Conservation (phyloP, 164 flowering plant genomes). For the Nymphaea colorata region DNA sequence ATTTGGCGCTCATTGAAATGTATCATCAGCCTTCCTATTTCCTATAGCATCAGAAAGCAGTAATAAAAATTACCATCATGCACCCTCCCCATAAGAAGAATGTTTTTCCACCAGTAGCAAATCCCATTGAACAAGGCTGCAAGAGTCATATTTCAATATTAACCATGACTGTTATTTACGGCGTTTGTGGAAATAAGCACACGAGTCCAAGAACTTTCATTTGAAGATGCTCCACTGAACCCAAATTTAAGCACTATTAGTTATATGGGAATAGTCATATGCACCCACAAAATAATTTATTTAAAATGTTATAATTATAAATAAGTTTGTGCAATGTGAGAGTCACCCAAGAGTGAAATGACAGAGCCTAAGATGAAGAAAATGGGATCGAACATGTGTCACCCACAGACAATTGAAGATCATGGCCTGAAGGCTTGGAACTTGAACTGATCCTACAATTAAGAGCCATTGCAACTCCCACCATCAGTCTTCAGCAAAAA, state of each 20-base stretch:
- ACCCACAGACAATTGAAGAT: no score
- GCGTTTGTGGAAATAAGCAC: neutral
- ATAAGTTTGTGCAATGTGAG: neutral
- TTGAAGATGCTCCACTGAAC: neutral
- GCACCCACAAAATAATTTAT: neutral
- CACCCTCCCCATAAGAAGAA: conserved; percentile 99
- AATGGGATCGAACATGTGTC: no score
- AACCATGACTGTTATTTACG: neutral
- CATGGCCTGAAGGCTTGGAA: no score
- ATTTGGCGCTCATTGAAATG: neutral
- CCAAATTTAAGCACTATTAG: neutral
- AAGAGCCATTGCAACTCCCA: no score
- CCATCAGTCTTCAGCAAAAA: no score
- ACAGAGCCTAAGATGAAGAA: neutral
- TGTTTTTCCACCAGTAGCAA: conserved; percentile 96
- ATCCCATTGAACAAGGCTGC: conserved; percentile 99
- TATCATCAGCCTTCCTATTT: neutral
- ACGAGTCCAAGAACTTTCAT: neutral
- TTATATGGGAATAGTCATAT: neutral
- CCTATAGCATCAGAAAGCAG: neutral
- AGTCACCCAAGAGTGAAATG: neutral
- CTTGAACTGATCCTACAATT: no score
- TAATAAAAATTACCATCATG: conserved; percentile 71
- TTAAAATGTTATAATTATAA: neutral
- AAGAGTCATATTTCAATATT: neutral